phyloP scores from a whole-genome alignment of 305 asterid species.

The Nicotiana rustica region DNA sequence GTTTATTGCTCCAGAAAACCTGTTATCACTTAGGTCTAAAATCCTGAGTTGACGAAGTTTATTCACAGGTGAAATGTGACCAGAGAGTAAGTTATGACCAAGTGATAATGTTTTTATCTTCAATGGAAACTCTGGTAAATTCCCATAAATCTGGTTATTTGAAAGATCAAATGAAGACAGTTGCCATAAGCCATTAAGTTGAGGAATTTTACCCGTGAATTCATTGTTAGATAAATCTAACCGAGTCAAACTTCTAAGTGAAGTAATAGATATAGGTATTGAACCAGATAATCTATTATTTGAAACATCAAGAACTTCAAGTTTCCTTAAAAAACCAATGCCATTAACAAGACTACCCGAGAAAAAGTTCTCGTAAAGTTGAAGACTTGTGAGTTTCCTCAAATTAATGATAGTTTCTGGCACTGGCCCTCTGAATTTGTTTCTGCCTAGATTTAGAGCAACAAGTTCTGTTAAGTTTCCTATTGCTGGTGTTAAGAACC shows the following conservation, averaged over 20 bases:
- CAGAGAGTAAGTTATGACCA: conserved; percentile 48
- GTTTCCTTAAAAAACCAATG: conserved; percentile 40
- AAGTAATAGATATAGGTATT: conserved; percentile 41
- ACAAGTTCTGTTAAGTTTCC: conserved; percentile 56
- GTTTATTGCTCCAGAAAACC: conserved; percentile 49
- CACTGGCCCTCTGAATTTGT: conserved; percentile 58
- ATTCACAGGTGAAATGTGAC: conserved; percentile 43
- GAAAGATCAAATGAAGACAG: conserved; percentile 50
- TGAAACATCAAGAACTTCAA: conserved; percentile 49
- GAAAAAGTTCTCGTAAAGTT: conserved; percentile 51
- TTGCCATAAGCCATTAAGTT: conserved; percentile 53
- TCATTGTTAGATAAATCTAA: conserved; percentile 47
- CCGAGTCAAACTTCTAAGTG: conserved; percentile 41
- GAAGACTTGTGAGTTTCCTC: conserved; percentile 45
- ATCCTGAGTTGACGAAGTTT: conserved; percentile 42
- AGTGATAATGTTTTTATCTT: conserved; percentile 39
- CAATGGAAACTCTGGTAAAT: conserved; percentile 50
- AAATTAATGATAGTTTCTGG: conserved; percentile 43
- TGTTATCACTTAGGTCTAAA: conserved; percentile 55
- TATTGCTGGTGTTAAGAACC: conserved; percentile 50
- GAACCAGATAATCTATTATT: conserved; percentile 52
- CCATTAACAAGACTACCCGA: conserved; percentile 49
- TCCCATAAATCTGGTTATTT: conserved; percentile 50
- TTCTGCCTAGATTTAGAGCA: conserved; percentile 44
- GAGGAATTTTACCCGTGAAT: conserved; percentile 53